Evolutionary conservation across 768 basidiomycete species (phyloP), one percentile per base, ranked within the genome.

Genomic region (Lactifluus hygrophoroides): DNA sequence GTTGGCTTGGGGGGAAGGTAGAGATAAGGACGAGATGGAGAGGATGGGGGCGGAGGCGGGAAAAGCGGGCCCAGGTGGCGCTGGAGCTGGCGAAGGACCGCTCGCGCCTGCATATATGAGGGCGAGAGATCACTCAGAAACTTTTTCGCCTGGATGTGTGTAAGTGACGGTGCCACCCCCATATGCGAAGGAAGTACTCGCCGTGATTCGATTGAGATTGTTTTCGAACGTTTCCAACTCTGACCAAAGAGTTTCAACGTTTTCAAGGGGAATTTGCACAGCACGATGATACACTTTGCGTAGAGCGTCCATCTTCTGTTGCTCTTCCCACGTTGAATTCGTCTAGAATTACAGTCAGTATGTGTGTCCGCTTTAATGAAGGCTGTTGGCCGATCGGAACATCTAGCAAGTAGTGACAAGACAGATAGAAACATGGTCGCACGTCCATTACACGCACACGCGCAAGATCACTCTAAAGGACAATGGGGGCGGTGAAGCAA

Each of bases 181-280:
- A 10, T 19, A 17, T 19, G 21, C 40, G 11, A 8, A 28, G 42
- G 23, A n/a, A 10, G 17, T 13, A 61, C 55, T 57, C 42, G 81
- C 84, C 34, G 94, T 95, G 61, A 92, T 87, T 70, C 86, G 86
- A 73, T 95, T 97, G 63, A 96, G 74, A 50, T 78, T 79, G 54
- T 82, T 92, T 71, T 99, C 95, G 66, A 96, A 98, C 0, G 86
- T 75, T 71, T 97, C 93, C 60, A 92, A 86, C 53, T 96, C 93
- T 65, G 87, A 84, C 96, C 96, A 99, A 19, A 99, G 77, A 38
- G 77, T 77, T 69, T 97, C 94, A 65, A 97, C 83, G 66, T 94
- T 94, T 69, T 93, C 89, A 65, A 98, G 79, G 0, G 96, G 96
- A 32, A 96, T 91, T 68, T 92, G 90, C 21, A 98, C 88, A 3